Evolutionary conservation across 768 basidiomycete species (phyloP).

Genomic region (Coprinellus aureogranulatus): DNA sequence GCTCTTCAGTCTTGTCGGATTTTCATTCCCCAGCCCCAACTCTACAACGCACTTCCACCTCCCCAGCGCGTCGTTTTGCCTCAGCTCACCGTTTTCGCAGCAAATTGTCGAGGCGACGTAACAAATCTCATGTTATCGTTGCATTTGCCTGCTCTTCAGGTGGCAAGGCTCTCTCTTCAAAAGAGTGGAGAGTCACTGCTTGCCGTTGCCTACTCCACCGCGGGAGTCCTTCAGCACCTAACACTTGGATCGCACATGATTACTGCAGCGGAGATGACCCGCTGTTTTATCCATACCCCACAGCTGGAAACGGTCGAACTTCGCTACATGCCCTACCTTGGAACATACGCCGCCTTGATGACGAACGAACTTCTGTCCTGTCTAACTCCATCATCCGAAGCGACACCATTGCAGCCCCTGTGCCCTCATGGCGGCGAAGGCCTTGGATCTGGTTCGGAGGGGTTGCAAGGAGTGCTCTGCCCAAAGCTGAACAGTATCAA

Average conservation of each 20-base stretch:
- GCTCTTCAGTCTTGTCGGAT: neutral
- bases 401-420: neutral
- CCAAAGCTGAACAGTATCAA: neutral
- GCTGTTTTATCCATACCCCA: neutral
- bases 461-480: neutral
- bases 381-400: neutral
- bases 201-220: too few relatives aligned
- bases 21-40: neutral
- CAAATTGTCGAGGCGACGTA: neutral
- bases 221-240: neutral
- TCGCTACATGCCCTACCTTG: neutral
- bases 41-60: neutral
- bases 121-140: neutral
- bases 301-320: neutral
- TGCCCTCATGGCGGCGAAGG: neutral
- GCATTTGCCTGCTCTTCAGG: neutral
- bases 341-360: neutral
- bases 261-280: neutral
- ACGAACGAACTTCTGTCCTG: neutral
- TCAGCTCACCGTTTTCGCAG: neutral
- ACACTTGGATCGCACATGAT: neutral
- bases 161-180: too few relatives aligned
- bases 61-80: neutral
- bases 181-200: too few relatives aligned
- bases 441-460: neutral